Evolutionary conservation across 345 rosid species (phyloP).

Genomic region (Linum usitatissimum): DNA sequence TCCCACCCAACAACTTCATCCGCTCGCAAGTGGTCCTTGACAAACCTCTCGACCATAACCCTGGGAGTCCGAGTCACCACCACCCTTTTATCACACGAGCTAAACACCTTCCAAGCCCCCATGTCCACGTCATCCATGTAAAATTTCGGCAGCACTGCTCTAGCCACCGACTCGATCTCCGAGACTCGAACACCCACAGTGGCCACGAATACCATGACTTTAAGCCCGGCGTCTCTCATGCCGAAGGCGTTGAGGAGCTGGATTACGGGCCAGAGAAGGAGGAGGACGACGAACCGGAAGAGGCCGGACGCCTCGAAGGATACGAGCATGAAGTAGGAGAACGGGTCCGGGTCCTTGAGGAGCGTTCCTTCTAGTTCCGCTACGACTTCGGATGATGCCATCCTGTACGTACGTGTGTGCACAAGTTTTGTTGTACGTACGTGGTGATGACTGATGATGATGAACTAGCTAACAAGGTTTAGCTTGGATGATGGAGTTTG

Average conservation of each 20-base stretch:
- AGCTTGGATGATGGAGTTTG: background rate
- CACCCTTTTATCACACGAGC: conserved; percentile 43
- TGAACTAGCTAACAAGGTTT: background rate
- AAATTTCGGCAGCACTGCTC: conserved; percentile 85
- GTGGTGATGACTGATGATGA: too few relatives aligned
- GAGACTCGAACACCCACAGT: conserved; percentile 43
- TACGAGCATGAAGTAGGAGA: conserved; percentile 81
- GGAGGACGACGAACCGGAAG: conserved; percentile 48
- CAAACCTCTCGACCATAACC: conserved; percentile 71
- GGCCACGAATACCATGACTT: conserved; percentile 56
- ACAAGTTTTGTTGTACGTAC: too few relatives aligned
- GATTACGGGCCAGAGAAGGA: conserved; percentile 60
- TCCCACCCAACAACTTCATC: conserved; percentile 72
- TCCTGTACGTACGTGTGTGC: background rate
- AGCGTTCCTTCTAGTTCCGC: conserved; percentile 76
- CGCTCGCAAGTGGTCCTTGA: conserved; percentile 62
- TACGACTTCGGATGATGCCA: conserved; percentile 36
- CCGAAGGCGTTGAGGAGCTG: conserved; percentile 39
- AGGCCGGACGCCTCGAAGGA: conserved; percentile 84
- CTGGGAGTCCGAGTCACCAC: conserved; percentile 67
- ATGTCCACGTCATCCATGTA: conserved; percentile 63
- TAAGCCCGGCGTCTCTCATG: conserved; percentile 36
- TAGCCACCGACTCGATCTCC: conserved; percentile 69
- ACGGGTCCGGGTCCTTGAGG: conserved; percentile 42
- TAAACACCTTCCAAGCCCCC: conserved; percentile 66